Evolutionary conservation across 257 asterid genomes (phyloP).

Genomic region (Solanum gandarillasii): DNA sequence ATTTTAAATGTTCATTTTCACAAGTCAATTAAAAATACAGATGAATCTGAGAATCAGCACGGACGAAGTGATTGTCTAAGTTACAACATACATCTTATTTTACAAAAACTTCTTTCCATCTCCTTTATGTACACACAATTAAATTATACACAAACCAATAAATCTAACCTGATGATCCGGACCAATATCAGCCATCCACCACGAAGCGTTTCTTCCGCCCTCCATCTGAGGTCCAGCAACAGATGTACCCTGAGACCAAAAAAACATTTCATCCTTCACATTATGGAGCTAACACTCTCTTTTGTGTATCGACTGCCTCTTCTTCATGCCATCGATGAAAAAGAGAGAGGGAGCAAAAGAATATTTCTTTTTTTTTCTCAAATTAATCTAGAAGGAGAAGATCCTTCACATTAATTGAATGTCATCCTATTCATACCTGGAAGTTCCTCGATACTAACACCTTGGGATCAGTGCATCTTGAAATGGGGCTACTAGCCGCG

Average conservation of each 20-base stretch:
- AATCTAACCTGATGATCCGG: slow-evolving; percentile 74
- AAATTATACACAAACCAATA: not conserved
- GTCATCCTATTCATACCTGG: slow-evolving; percentile 36
- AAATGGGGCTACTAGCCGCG: slow-evolving; percentile 77
- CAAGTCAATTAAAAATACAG: not conserved
- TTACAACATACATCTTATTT: not conserved
- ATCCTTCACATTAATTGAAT: not conserved
- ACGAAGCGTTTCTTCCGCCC: slow-evolving; percentile 50
- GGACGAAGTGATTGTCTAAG: not conserved
- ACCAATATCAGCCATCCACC: slow-evolving; percentile 98
- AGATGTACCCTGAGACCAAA: slow-evolving; percentile 58
- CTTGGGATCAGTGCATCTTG: slow-evolving; percentile 93
- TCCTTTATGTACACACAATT: not conserved
- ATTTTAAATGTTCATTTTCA: not conserved
- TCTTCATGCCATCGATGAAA: not conserved
- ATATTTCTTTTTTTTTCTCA: not conserved
- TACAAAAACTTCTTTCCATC: not conserved
- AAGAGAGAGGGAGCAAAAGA: not conserved
- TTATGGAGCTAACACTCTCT: not conserved
- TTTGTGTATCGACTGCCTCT: not conserved
- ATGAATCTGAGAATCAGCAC: not conserved
- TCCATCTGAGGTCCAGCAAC: slow-evolving; percentile 82
- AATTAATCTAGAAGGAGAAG: not conserved
- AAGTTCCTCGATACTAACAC: slow-evolving; percentile 85
- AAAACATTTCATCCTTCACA: not conserved